Evolutionary conservation across 2,329 filamentous ascomycete species (phyloP).

Genomic region (Rutstroemia sp.): DNA sequence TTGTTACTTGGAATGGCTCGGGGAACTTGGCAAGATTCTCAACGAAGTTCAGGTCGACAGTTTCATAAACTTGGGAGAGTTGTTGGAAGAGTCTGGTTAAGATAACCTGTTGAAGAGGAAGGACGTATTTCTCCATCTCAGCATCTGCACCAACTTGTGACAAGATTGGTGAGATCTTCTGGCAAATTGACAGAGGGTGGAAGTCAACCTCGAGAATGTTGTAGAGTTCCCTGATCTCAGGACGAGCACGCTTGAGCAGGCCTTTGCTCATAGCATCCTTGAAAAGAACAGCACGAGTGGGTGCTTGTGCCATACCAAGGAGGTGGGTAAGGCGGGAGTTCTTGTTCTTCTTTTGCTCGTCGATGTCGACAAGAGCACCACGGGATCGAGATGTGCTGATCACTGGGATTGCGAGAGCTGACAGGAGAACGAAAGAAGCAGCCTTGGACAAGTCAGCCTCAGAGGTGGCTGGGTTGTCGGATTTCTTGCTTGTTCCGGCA

Average conservation of each 20-base stretch:
- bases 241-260: constrained; percentile 81
- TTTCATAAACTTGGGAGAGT: constrained; percentile 97
- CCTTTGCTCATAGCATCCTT: constrained; percentile 94
- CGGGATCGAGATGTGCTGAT: constrained; percentile 97
- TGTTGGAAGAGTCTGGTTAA: constrained; percentile 98
- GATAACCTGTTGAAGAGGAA: constrained; percentile 95
- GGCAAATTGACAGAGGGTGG: constrained; percentile 96
- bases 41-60: constrained; percentile 89
- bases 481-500: constrained; percentile 80
- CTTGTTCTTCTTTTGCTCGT: constrained; percentile 97
- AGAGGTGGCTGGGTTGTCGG: constrained; percentile 83
- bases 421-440: constrained; percentile 90
- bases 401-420: constrained; percentile 94
- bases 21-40: constrained; percentile 92
- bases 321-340: constrained; percentile 95
- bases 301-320: constrained; percentile 83
- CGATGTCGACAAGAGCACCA: constrained; percentile 91
- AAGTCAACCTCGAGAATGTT: constrained; percentile 99
- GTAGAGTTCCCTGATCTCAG: constrained; percentile 95
- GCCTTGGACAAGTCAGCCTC: constrained; percentile 90
- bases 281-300: constrained; percentile 85
- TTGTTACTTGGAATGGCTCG: constrained; percentile 87
- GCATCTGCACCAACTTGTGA: constrained; percentile 86
- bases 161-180: constrained; percentile 96
- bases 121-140: constrained; percentile 96